phyloP scores from a whole-genome alignment of 2,329 filamentous ascomycete species.

The Trichoderma brevicompactum region DNA sequence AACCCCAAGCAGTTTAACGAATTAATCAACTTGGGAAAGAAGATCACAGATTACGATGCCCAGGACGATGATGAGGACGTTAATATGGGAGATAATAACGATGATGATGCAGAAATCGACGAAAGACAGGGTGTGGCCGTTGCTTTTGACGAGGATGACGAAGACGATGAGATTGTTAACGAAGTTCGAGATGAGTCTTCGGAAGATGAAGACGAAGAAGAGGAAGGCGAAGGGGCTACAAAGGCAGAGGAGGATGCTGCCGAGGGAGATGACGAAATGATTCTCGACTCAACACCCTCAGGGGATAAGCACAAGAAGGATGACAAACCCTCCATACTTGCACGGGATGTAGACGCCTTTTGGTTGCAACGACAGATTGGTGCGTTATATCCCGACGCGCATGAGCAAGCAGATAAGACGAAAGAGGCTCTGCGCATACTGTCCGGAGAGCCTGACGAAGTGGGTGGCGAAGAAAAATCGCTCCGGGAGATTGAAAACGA shows the following conservation, averaged over 20 bases:
- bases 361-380: conserved; percentile 96
- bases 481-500: conserved; percentile 97
- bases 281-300: conserved; percentile 71
- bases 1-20: conserved; percentile 94
- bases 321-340: conserved; percentile 69
- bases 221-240: conserved; percentile 63
- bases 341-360: conserved; percentile 93
- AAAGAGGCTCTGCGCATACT: conserved; percentile 81
- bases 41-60: conserved; percentile 97
- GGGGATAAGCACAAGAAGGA: conserved; percentile 53
- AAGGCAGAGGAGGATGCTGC: conserved; percentile 56
- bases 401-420: conserved; percentile 92
- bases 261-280: conserved; percentile 78
- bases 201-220: conserved; percentile 74
- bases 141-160: conserved; percentile 92
- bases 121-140: conserved; percentile 96
- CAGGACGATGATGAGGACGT: conserved; percentile 94
- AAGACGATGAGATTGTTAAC: conserved; percentile 74
- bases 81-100: conserved; percentile 68
- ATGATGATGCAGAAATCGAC: conserved; percentile 76
- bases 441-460: conserved; percentile 71
- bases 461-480: conserved; percentile 78
- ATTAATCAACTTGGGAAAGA: conserved; percentile 93
- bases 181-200: conserved; percentile 89
- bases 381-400: conserved; percentile 83